These are phyloP conservation scores for Kodamaea alishanica DNA, from an alignment of 1,139 yeast species.

Conservation along the genomic window DNA sequence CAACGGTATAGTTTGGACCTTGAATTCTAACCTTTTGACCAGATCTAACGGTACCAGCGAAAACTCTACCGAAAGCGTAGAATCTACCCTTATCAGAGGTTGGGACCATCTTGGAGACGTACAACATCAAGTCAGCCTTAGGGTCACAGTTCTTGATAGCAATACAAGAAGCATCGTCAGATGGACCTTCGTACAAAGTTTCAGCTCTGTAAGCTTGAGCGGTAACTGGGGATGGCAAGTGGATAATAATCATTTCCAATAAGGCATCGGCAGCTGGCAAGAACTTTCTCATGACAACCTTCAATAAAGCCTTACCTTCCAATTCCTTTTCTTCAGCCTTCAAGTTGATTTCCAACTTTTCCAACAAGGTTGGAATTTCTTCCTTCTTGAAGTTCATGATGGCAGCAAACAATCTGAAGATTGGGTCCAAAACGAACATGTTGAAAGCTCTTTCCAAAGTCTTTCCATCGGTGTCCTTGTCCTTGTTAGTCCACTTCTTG, in stretches of 20 bases:
- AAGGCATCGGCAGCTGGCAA: constrained; percentile 99
- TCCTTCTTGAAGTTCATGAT: constrained; percentile 71
- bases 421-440: constrained; percentile 99
- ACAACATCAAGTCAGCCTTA: constrained; percentile 95
- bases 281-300: constrained; percentile 99
- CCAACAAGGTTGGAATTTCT: constrained; percentile 84
- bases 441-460: constrained; percentile 98
- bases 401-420: constrained; percentile 77
- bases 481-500: constrained; percentile 98
- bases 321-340: constrained; percentile 95
- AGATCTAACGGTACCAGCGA: constrained; percentile 98
- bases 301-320: constrained; percentile 97
- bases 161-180: constrained; percentile 85
- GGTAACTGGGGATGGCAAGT: constrained; percentile 99
- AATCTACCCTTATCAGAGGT: constrained; percentile 99
- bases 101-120: constrained; percentile 99
- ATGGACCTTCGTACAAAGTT: constrained; percentile 98
- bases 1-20: constrained; percentile 99
- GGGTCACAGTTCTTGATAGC: constrained; percentile 99
- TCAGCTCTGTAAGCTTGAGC: constrained; percentile 99
- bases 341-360: constrained; percentile 86
- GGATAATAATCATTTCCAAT: constrained; percentile 97
- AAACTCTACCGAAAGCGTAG: constrained; percentile 99
- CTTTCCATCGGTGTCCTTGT: constrained; percentile 93
- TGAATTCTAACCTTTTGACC: constrained; percentile 99